Conservation (phyloP, 805 yeast genomes). For the Nakazawaea ishiwadae region DNA sequence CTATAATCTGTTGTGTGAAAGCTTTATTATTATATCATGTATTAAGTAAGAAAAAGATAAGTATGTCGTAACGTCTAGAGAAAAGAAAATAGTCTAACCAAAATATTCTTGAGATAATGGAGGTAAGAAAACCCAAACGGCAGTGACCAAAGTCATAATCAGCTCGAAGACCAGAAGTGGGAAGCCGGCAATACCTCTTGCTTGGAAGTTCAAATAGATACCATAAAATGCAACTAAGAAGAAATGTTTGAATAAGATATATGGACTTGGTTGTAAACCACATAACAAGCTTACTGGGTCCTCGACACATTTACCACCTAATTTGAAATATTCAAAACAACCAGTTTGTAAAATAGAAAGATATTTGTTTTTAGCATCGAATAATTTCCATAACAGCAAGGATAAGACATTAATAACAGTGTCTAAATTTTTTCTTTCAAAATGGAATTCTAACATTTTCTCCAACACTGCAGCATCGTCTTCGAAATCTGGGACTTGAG, state of each 20-base stretch:
- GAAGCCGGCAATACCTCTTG: slow-evolving; percentile 60
- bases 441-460: slow-evolving; percentile 64
- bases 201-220: slow-evolving; percentile 61
- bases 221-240: slow-evolving; percentile 87
- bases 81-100: slow-evolving; percentile 2
- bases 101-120: slow-evolving; percentile 38
- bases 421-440: slow-evolving; percentile 71
- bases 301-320: slow-evolving; percentile 75
- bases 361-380: slow-evolving; percentile 76
- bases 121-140: slow-evolving; percentile 77
- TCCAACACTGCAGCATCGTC: slow-evolving; percentile 55
- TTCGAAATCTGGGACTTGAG: slow-evolving; percentile 47
- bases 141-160: slow-evolving; percentile 64
- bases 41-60: too few relatives aligned
- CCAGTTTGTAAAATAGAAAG: slow-evolving; percentile 75
- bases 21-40: not conserved
- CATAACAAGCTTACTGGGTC: slow-evolving; percentile 82
- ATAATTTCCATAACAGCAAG: slow-evolving; percentile 82
- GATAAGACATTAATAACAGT: slow-evolving; percentile 87
- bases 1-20: too few relatives aligned
- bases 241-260: slow-evolving; percentile 75
- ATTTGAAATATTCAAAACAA: slow-evolving; percentile 79
- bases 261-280: slow-evolving; percentile 77
- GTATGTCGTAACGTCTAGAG: not conserved
- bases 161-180: slow-evolving; percentile 72